phyloP scores from a whole-genome alignment of 192 early-diverging fungal species.

The Linnemannia exigua region DNA sequence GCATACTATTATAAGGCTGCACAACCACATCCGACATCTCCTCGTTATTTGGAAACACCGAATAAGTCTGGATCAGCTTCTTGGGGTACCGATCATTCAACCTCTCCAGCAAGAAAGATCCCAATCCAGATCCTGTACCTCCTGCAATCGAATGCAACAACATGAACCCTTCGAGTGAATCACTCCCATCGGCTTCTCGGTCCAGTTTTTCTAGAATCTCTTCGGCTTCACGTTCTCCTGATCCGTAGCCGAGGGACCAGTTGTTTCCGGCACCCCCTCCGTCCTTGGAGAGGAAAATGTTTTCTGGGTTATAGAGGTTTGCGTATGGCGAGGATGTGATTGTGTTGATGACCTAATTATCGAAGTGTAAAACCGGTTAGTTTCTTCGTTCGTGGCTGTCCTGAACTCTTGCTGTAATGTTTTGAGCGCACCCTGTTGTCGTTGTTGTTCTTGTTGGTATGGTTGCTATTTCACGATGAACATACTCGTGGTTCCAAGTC shows the following conservation, averaged over 20 bases:
- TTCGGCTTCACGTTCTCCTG: constrained; percentile 90
- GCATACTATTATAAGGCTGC: constrained; percentile 97
- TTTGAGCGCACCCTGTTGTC: not conserved
- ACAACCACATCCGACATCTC: constrained; percentile 96
- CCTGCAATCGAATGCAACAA: constrained; percentile 98
- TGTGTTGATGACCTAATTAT: constrained; percentile 86
- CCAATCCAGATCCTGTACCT: constrained; percentile 97
- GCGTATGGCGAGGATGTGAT: constrained; percentile 89
- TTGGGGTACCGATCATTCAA: constrained; percentile 97
- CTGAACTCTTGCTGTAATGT: not conserved
- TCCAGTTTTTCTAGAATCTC: constrained; percentile 98
- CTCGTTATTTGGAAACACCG: constrained; percentile 97
- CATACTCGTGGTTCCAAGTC: constrained; percentile 94
- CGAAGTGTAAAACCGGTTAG: not conserved
- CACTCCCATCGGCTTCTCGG: constrained; percentile 95
- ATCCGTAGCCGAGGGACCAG: constrained; percentile 93
- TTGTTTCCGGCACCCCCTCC: constrained; percentile 99
- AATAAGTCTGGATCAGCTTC: constrained; percentile 98
- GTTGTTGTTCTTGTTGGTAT: no score
- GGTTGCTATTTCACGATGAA: not conserved
- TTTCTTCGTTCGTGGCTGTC: not conserved
- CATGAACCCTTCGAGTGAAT: constrained; percentile 97
- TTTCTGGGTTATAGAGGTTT: constrained; percentile 98
- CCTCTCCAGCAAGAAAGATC: constrained; percentile 92
- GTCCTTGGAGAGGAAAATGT: constrained; percentile 92